Conservation (phyloP, 441 rosid genomes). For the Erodium trifolium region DNA sequence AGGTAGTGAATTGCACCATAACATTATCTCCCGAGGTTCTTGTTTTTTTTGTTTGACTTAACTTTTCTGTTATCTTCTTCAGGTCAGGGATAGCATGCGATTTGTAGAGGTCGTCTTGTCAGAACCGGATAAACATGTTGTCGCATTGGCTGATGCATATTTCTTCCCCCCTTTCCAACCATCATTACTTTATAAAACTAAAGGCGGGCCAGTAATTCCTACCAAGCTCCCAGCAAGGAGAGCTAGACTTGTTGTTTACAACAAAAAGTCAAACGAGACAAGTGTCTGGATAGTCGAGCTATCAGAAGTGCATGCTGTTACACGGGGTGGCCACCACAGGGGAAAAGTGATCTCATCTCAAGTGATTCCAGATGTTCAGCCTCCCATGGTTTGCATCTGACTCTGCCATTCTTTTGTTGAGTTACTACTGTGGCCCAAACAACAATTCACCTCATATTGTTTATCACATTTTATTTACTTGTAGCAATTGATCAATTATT, state of each 20-base stretch:
- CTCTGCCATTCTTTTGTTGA: too few species aligned
- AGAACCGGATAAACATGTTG: constrained; percentile 71
- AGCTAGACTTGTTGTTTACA: constrained; percentile 68
- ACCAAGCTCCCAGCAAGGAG: constrained; percentile 72
- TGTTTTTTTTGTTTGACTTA: background rate
- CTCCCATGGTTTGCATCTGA: constrained; percentile 56
- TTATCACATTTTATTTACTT: too few species aligned
- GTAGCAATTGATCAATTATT: background rate
- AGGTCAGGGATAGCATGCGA: constrained; percentile 87
- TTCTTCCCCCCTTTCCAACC: constrained; percentile 91
- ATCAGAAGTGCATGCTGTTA: constrained; percentile 76
- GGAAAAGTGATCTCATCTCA: constrained; percentile 68
- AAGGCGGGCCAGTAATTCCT: constrained; percentile 73
- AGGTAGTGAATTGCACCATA: too few species aligned
- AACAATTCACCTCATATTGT: background rate
- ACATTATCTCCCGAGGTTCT: too few species aligned
- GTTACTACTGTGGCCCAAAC: background rate
- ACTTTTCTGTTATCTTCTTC: constrained; percentile 14
- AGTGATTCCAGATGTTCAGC: constrained; percentile 73
- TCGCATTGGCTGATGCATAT: constrained; percentile 80
- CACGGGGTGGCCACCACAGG: constrained; percentile 86
- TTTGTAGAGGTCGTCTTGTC: constrained; percentile 63
- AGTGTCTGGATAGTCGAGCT: constrained; percentile 72
- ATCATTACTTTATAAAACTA: constrained; percentile 60
- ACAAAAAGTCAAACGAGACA: constrained; percentile 70